phyloP scores from a whole-genome alignment of 257 asterid species.

The Eustoma russellianum region DNA sequence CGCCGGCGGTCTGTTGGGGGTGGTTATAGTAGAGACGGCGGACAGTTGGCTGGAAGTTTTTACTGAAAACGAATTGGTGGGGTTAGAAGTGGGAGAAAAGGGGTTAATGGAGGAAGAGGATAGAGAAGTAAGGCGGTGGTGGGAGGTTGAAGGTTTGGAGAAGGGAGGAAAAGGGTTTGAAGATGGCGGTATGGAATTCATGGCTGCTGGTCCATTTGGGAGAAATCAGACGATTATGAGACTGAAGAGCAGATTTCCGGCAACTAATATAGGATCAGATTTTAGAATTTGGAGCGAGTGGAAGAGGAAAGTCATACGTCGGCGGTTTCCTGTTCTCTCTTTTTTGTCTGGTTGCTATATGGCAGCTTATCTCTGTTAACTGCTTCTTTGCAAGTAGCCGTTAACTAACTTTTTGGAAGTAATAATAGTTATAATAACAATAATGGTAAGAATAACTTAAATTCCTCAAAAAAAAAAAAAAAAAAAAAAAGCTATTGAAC shows the following conservation, averaged over 20 bases:
- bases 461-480: too few relatives aligned
- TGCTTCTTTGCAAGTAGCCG: too few relatives aligned
- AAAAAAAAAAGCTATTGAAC: too few relatives aligned
- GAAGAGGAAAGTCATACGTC: constrained; percentile 43
- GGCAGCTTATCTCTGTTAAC: background rate
- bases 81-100: constrained; percentile 28
- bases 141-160: constrained; percentile 6
- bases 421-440: too few relatives aligned
- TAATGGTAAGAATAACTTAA: too few relatives aligned
- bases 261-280: constrained; percentile 25
- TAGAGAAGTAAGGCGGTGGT: constrained; percentile 24
- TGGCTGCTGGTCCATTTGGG: constrained; percentile 41
- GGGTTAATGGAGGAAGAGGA: constrained; percentile 23
- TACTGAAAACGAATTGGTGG: constrained; percentile 23
- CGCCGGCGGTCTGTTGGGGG: constrained; percentile 17
- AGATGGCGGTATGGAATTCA: constrained; percentile 32
- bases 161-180: constrained; percentile 12
- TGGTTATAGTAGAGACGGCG: constrained; percentile 14
- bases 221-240: constrained; percentile 2
- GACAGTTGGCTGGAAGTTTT: constrained; percentile 31
- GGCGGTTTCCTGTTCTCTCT: constrained; percentile 15
- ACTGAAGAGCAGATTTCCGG: constrained; percentile 10
- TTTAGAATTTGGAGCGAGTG: constrained; percentile 24
- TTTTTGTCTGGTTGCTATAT: constrained; percentile 6
- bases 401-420: too few relatives aligned